A percentile compares a stretch with the other conserved stretches of the same genome.
phyloP scores from a whole-genome alignment of 768 basidiomycete species.

The Kondoa malvinella region DNA sequence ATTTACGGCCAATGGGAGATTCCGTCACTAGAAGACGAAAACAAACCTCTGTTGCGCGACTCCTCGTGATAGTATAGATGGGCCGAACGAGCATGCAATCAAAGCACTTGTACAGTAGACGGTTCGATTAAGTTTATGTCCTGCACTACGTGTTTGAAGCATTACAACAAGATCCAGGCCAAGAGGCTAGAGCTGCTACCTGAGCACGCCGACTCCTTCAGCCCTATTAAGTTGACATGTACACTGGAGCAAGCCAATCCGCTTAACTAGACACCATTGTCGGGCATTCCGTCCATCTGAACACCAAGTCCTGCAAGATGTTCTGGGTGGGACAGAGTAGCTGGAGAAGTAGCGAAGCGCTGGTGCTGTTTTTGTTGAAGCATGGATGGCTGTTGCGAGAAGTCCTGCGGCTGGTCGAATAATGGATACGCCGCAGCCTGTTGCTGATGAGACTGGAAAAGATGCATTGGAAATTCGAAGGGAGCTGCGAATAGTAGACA shows the following conservation, averaged over 20 bases:
- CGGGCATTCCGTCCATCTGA: neutral
- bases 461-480: neutral
- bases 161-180: no score
- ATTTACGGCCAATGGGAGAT: constrained; percentile 3
- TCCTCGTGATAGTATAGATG: neutral
- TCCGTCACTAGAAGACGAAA: neutral
- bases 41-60: neutral
- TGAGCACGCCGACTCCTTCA: no score
- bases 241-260: neutral
- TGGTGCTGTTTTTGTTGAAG: neutral
- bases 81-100: no score
- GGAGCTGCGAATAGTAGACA: neutral
- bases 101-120: no score
- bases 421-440: neutral
- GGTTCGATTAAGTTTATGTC: no score
- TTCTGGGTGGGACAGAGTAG: neutral
- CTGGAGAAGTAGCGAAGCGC: neutral
- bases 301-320: neutral
- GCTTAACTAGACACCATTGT: neutral
- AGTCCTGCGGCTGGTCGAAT: neutral
- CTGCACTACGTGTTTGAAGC: no score
- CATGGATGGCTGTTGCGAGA: neutral
- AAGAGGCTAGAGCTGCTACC: no score
- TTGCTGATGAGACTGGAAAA: neutral
- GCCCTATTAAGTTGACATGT: no score